phyloP scores from a whole-genome alignment of 2,329 filamentous ascomycete genomes.

The Reticulascus tulasneorum region DNA sequence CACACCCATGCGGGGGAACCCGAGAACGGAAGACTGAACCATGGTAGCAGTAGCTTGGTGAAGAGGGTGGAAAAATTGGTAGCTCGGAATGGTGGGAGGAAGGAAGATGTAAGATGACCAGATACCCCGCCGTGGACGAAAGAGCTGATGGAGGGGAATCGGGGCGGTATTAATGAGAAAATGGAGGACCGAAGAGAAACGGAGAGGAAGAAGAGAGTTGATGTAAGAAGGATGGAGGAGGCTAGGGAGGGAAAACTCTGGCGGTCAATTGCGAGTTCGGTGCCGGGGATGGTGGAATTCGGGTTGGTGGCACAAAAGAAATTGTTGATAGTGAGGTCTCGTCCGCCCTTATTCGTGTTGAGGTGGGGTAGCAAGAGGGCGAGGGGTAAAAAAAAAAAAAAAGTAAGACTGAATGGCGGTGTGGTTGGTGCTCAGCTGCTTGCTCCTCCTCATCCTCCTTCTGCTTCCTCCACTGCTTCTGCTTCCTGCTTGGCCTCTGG shows the following conservation, averaged over 20 bases:
- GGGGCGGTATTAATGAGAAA: too few relatives aligned
- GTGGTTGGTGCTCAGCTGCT: too few relatives aligned
- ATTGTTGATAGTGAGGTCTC: too few relatives aligned
- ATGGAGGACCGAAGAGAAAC: too few relatives aligned
- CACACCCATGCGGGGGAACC: constrained; percentile 98
- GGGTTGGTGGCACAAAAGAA: too few relatives aligned
- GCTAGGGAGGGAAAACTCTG: constrained; percentile 10
- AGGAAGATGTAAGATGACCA: constrained; percentile 1
- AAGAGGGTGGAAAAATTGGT: constrained; percentile 4
- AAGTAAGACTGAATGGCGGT: constrained; percentile 5
- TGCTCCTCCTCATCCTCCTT: not conserved
- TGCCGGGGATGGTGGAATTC: too few relatives aligned
- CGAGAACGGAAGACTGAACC: constrained; percentile 76
- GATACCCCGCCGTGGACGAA: too few relatives aligned
- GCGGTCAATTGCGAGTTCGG: not conserved
- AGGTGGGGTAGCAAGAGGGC: too few relatives aligned
- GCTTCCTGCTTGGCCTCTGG: too few relatives aligned
- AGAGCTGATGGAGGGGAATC: too few relatives aligned
- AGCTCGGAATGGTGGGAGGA: constrained; percentile 7
- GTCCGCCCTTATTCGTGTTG: too few relatives aligned
- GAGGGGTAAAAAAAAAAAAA: not conserved
- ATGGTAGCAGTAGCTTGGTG: constrained; percentile 40
- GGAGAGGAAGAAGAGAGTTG: not conserved
- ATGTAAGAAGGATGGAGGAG: constrained; percentile 7
- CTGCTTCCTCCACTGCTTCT: not conserved